Percentiles rank a stretch among this genome's conserved stretches.
phyloP scores from a whole-genome alignment of 371 early-diverging fungal genomes.

The Actinomortierella ambigua region DNA sequence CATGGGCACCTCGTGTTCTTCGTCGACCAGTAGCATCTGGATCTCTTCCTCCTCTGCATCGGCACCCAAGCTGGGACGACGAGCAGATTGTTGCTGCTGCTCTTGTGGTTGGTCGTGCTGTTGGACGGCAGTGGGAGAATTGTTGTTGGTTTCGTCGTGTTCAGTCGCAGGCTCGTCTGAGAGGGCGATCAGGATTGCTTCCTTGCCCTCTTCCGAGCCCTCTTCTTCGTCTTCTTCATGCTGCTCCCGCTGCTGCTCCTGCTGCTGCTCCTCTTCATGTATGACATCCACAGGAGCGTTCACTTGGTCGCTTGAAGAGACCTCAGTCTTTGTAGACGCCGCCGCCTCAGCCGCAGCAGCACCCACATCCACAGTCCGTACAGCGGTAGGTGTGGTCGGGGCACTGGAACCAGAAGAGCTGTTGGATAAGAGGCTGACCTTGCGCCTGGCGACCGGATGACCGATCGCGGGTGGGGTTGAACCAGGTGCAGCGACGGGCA shows the following conservation, averaged over 20 bases:
- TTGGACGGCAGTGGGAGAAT: neutral
- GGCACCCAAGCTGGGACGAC: neutral
- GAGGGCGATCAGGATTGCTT: constrained; percentile 19
- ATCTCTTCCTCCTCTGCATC: constrained; percentile 7
- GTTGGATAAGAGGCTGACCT: constrained; percentile 16
- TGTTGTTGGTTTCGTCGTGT: neutral
- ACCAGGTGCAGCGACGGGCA: constrained; percentile 11
- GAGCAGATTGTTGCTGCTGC: neutral
- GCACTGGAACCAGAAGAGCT: constrained; percentile 1
- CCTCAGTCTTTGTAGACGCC: neutral
- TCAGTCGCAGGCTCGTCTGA: constrained; percentile 12
- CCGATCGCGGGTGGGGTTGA: constrained; percentile 3
- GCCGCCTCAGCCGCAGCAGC: neutral
- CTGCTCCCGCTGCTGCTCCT: neutral
- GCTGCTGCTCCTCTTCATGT: neutral
- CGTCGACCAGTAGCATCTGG: constrained; percentile 11
- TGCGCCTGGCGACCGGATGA: constrained; percentile 7
- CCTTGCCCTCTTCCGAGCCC: constrained; percentile 1
- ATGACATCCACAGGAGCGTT: neutral
- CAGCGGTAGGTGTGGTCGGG: too few species aligned
- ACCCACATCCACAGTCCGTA: too few species aligned
- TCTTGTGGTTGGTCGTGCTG: neutral
- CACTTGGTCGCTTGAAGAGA: neutral
- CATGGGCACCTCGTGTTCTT: neutral
- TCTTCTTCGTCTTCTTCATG: neutral